These are phyloP conservation scores for Aeminium ludgeri DNA, from an alignment of 495 filamentous ascomycete genomes.

Conservation along the genomic window DNA sequence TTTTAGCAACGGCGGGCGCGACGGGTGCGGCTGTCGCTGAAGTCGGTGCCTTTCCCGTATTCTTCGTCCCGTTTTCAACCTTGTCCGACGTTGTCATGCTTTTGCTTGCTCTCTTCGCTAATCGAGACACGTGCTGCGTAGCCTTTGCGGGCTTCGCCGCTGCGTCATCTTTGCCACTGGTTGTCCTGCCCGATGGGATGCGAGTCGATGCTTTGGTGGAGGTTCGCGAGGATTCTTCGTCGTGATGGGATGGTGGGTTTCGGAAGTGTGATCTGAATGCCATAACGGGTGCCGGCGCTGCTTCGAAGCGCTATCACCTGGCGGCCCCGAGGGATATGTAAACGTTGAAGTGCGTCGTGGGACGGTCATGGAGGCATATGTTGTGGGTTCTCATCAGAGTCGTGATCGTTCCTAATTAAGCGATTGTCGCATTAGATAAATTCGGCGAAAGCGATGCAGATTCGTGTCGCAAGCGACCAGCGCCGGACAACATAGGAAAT, in stretches of 20 bases:
- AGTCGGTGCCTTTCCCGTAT: neutral
- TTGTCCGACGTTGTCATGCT: constrained; percentile 6
- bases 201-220: constrained; percentile 2
- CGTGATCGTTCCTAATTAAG: constrained; percentile 5
- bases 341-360: neutral
- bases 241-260: neutral
- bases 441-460: constrained; percentile 1
- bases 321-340: neutral
- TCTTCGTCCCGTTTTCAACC: constrained; percentile 2
- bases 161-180: neutral
- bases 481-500: constrained; percentile 1
- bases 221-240: neutral
- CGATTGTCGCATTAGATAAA: neutral
- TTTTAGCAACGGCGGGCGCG: neutral
- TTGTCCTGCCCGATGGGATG: neutral
- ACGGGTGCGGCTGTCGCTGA: neutral
- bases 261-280: constrained; percentile 10
- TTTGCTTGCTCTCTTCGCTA: constrained; percentile 12
- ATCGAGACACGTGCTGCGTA: constrained; percentile 9
- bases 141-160: constrained; percentile 2
- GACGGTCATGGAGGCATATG: constrained; percentile 8
- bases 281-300: constrained; percentile 7
- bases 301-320: neutral
- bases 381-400: constrained; percentile 3
- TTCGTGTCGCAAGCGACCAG: constrained; percentile 14